Conservation (phyloP, 2,329 filamentous ascomycete species). For the Ophiostoma ulmi region DNA sequence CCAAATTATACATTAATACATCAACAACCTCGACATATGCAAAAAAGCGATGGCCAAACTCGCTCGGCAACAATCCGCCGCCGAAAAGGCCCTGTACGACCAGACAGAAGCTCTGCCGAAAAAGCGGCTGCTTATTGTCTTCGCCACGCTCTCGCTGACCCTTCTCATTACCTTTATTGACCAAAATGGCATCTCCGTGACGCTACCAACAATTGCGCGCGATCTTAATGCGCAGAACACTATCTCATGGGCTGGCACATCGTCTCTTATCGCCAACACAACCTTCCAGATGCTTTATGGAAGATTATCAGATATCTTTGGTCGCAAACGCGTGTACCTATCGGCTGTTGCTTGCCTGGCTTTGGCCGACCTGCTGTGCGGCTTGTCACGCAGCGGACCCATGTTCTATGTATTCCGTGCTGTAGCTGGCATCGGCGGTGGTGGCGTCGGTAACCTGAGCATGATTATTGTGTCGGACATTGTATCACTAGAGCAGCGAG, state of each 20-base stretch:
- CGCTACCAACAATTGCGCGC: constrained; percentile 45
- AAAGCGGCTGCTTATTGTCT: constrained; percentile 46
- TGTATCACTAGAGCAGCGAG: constrained; percentile 53
- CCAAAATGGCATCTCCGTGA: constrained; percentile 50
- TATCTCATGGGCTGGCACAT: constrained; percentile 53
- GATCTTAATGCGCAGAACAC: constrained; percentile 44
- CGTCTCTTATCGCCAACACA: constrained; percentile 52
- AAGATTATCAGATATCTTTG: constrained; percentile 56
- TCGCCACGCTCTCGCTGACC: constrained; percentile 47
- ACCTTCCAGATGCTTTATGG: constrained; percentile 62
- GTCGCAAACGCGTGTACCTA: constrained; percentile 55
- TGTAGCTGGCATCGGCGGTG: constrained; percentile 56
- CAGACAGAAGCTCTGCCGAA: constrained; percentile 54
- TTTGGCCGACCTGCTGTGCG: constrained; percentile 55
- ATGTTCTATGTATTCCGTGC: constrained; percentile 59
- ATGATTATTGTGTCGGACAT: constrained; percentile 61
- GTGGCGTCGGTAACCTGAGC: constrained; percentile 53
- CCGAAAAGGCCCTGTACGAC: constrained; percentile 24
- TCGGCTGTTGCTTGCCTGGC: constrained; percentile 48
- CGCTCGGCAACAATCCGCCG: constrained; percentile 23
- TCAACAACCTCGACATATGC: not conserved
- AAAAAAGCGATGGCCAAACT: constrained; percentile 13
- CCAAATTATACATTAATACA: not conserved
- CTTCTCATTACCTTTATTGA: constrained; percentile 54
- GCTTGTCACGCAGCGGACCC: constrained; percentile 49